Base-by-base conservation (phyloP, 2,329 filamentous ascomycete species). In the Neofusicoccum ribis region DNA sequence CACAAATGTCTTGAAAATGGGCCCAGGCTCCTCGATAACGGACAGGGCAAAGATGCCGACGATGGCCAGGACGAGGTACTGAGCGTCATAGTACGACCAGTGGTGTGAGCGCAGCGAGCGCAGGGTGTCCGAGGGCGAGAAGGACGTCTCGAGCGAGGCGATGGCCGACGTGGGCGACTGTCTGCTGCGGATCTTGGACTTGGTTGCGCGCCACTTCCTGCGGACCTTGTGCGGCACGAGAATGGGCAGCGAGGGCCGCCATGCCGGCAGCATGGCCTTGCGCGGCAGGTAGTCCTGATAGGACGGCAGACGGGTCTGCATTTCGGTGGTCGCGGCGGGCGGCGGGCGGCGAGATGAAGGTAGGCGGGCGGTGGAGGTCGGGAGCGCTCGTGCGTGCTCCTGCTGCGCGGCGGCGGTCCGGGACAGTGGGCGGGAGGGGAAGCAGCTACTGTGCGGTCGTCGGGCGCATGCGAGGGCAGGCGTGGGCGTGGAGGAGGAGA, bases 61-160 rank as follows among this genome's bases (percentile, higher is more conserved):
- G 63, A 89, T 85, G 66, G 88, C 86, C 34, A 96, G 80, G 65
- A 94, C 82, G 59, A 92, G 77, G 77, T 97, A 96, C 80, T 97
- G 93, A 46, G 91, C 85, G 78, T 98, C 94, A 76, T 93, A 91
- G 60, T 89, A 82, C 60, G 86, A 89, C 91, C 92, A 97, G 69
- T 87, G 87, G 75, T 95, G 92, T 67, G 86, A 86, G 71, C 90
- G 89, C 68, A 97, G 82, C 43, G 89, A 86, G 67, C 87, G 86
- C 67, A 97, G 79, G 12, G 92, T 93, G 73, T 96, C 90, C 72
- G 86, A 83, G 5, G 92, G 89, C 70, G 90, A 93, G 78, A 93
- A 91, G 0, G 93, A 97, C 15, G 88, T 93, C 78, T 96, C 86
- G 64, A 97, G 83, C 36, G 84, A 85, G 59, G 92, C 86, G 73